A percentile compares a stretch with the other conserved stretches of the same genome.
Evolutionary conservation across 768 basidiomycete species (phyloP).

Genomic region (Auricularia cornea): DNA sequence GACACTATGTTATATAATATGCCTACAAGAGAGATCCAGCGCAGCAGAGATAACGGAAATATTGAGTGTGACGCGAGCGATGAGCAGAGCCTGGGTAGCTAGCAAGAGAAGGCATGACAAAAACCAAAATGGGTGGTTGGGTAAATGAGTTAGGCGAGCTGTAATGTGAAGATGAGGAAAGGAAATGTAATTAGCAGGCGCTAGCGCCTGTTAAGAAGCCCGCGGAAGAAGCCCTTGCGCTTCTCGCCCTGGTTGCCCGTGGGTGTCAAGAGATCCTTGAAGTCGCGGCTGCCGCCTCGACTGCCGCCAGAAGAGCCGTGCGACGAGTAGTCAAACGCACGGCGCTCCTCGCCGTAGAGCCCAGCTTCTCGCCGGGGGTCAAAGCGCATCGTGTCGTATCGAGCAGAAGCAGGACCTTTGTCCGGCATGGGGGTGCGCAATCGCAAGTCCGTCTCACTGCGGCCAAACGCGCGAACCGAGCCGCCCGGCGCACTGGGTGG

Average conservation of each 20-base stretch:
- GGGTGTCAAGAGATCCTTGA: not conserved
- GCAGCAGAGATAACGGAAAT: not conserved
- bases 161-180: not conserved
- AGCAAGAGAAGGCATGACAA: too few relatives aligned
- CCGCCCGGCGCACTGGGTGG: not conserved
- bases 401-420: not conserved
- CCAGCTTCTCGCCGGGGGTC: not conserved
- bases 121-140: not conserved
- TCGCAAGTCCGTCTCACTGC: not conserved
- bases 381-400: not conserved
- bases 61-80: too few relatives aligned
- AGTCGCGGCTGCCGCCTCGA: not conserved
- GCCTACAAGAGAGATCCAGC: not conserved
- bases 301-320: not conserved
- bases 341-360: not conserved
- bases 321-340: not conserved
- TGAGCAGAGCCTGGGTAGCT: too few relatives aligned
- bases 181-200: not conserved
- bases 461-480: not conserved
- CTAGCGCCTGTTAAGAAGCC: conserved; percentile 32
- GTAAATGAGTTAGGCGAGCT: not conserved
- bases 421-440: not conserved
- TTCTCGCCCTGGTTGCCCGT: conserved; percentile 15
- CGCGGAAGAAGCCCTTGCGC: conserved; percentile 34
- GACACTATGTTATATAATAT: not conserved